phyloP scores from a whole-genome alignment of 2,329 filamentous ascomycete genomes.

The Penicillium palitans region DNA sequence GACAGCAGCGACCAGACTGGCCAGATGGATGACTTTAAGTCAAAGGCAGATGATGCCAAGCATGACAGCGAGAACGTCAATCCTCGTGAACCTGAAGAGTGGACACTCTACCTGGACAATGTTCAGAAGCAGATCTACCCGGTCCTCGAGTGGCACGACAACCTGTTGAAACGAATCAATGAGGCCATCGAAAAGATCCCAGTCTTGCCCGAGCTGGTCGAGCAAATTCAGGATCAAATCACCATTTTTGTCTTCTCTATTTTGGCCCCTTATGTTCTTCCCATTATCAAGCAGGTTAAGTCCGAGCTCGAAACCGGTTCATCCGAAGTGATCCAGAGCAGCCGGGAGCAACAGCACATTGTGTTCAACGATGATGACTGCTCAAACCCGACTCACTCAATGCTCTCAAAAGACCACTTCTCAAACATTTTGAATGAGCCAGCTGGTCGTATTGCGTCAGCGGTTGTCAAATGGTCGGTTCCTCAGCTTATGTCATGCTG shows the following conservation, averaged over 20 bases:
- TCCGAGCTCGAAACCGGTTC: slow-evolving; percentile 82
- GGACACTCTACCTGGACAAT: slow-evolving; percentile 72
- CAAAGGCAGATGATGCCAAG: slow-evolving; percentile 71
- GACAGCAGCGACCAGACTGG: slow-evolving; percentile 62
- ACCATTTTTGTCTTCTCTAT: slow-evolving; percentile 90
- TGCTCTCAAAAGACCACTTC: slow-evolving; percentile 96
- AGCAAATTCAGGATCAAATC: slow-evolving; percentile 83
- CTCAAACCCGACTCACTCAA: slow-evolving; percentile 86
- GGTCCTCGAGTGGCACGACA: slow-evolving; percentile 86
- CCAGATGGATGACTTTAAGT: slow-evolving; percentile 77
- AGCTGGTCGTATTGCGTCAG: slow-evolving; percentile 77
- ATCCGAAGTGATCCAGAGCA: slow-evolving; percentile 82
- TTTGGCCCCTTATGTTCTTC: slow-evolving; percentile 82
- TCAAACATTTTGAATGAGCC: slow-evolving; percentile 86
- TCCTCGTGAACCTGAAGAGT: slow-evolving; percentile 79
- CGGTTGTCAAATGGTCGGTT: slow-evolving; percentile 79
- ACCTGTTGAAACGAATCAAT: slow-evolving; percentile 76
- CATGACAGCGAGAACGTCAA: slow-evolving; percentile 73
- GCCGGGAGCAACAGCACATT: slow-evolving; percentile 77
- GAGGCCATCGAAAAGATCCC: slow-evolving; percentile 82
- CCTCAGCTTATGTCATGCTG: slow-evolving; percentile 86
- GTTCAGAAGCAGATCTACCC: slow-evolving; percentile 81
- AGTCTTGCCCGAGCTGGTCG: slow-evolving; percentile 77
- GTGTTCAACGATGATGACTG: slow-evolving; percentile 78
- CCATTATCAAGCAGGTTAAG: slow-evolving; percentile 84